phyloP scores from a whole-genome alignment of 108 stramenopile genomes.

The Hondaea fermentalgiana region DNA sequence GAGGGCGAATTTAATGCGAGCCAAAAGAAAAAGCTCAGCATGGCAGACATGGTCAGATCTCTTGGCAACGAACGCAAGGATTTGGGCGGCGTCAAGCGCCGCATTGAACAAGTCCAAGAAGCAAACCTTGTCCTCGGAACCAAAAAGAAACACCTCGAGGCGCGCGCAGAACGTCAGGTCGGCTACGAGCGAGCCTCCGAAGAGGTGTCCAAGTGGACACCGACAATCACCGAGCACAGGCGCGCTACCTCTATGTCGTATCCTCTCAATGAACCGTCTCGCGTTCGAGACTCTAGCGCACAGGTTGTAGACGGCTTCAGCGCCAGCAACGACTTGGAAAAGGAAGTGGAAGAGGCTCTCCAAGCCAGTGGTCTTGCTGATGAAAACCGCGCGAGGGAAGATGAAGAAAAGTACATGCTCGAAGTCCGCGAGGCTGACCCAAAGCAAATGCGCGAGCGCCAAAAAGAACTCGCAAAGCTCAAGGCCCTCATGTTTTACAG shows the following conservation, averaged over 20 bases:
- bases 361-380: conserved; percentile 69
- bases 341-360: conserved; percentile 68
- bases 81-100: conserved; percentile 64
- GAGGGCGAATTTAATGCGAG: conserved; percentile 38
- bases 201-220: conserved; percentile 70
- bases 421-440: conserved; percentile 60
- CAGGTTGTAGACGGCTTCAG: conserved; percentile 69
- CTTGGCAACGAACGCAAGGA: conserved; percentile 66
- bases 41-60: conserved; percentile 71
- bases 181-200: conserved; percentile 63
- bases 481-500: conserved; percentile 95
- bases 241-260: conserved; percentile 85
- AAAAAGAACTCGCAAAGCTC: conserved; percentile 85
- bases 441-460: conserved; percentile 80
- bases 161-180: conserved; percentile 71
- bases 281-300: conserved; percentile 16
- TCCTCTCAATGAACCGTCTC: conserved; percentile 60
- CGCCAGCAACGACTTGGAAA: conserved; percentile 81
- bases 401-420: conserved; percentile 63
- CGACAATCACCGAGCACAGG: conserved; percentile 71
- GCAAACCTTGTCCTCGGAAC: conserved; percentile 62
- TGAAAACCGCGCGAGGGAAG: conserved; percentile 60
- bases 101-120: conserved; percentile 49
- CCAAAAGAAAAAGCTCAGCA: conserved; percentile 41
- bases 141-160: conserved; percentile 57